Base-by-base conservation (phyloP, 2,329 filamentous ascomycete genomes). In the Scedosporium apiospermum region DNA sequence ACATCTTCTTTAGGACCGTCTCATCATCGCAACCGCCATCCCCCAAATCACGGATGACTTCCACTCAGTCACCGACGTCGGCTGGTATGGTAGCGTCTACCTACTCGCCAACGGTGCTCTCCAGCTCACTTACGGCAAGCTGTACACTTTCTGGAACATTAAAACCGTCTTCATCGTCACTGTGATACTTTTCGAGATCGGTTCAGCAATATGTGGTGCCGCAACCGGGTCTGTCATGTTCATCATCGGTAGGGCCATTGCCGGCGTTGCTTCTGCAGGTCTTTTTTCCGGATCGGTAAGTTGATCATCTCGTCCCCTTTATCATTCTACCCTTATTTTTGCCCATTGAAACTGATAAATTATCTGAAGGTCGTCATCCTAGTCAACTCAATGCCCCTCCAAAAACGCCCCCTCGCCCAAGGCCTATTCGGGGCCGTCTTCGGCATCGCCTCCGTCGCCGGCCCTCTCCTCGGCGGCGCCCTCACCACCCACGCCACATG, bases 341-440 rank as follows among this genome's bases (percentile, higher is more conserved):
- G n/a, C n/a, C n/a, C n/a, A 30, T 6, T 57, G 23, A 57, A 6
- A 26, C 9, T n/a, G 3, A 49, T 46, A 1, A 12, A 26, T 38
- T 62, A 23, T 21, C 65, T 64, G 55, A 65, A 62, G 2, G 57
- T 73, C 9, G 65, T 65, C 41, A 63, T 69, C 44, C 64, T 70
- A 38, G 66, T 68, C 27, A 65, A 69, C 27, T 66, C 65, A 62
- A 75, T 75, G 10, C 77, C 74, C 26, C 70, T 76, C 21, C 70
- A 75, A 58, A 77, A 76, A 65, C 72, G 76, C 64, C 65, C 66
- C 3, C 38, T 64, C 21, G 67, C 64, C 49, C 62, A 64, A 38
- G 65, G 66, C 3, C 27, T 78, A 7, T 72, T 79, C 23, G 74
- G 72, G 7, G 74, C 71, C 34, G 74, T 78, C 49, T 79, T 74